Base-by-base conservation (phyloP, 2,329 filamentous ascomycete species). In the Colletotrichum melonis region DNA sequence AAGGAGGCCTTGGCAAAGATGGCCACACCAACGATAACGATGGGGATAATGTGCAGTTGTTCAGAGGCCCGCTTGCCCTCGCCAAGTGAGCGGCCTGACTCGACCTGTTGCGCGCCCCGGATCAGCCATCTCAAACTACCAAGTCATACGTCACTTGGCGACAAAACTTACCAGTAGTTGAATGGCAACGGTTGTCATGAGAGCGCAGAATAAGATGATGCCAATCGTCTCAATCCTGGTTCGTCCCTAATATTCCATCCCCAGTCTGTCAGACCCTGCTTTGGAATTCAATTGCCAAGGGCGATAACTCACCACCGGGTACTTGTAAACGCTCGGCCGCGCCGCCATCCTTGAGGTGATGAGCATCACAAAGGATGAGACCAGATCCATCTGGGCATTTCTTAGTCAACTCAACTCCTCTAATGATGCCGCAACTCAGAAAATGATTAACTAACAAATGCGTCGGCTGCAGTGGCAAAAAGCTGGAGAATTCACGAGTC, bases 121-220 rank as follows among this genome's bases (percentile, higher is more conserved):
- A 69, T 78, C 71, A 79, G 77, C 75, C 75, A 69, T 59, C 54
- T 65, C 60, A 67, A 72, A 72, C 67, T 46, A 38, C 67, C 38
- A 56, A 58, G 71, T 56, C 54, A 75, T 55, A 68, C 68, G 54
- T 49, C 38, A 74, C 69, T 62, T 42, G 69, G 57, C 57, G 7
- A 49, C 16, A 56, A 80, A 38, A 16, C 86, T 80, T 80, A 88
- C 88, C 60, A 91, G 87, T 32, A 92, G 82, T 77, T 92, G 88
- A 32, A 92, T 89, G 60, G 91, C 89, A 4, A 92, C 90, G 0
- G 90, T 92, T 2, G 90, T 91, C 89, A 92, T 92, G 72, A 92
- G 83, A 56, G 90, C 89, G 75, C 90, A 91, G 80, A 92, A 92
- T 58, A 92, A 86, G 76, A 92, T 90, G 74, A 92, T 90, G 32